Evolutionary conservation across 148 eudicot species (phyloP), one percentile per base, ranked within the genome.

Genomic region (Arctostaphylos glauca): DNA sequence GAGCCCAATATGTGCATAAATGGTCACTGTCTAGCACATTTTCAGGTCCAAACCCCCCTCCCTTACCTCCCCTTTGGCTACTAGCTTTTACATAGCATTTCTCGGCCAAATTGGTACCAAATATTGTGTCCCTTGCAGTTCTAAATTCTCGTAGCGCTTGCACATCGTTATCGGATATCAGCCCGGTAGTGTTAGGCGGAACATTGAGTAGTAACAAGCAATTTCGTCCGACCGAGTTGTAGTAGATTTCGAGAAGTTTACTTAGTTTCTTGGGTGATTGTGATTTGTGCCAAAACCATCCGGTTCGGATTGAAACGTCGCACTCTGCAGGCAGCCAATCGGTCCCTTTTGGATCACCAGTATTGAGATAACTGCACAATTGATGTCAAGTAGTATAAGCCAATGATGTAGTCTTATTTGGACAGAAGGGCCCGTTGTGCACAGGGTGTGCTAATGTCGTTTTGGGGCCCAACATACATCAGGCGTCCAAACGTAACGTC

Each of bases 231-330:
- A 95, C 98, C 0, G 98, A 95, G 21, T 92, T 94, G 89, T 92
- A 95, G 84, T 94, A 95, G 58, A 92, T 90, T 74, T 94, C 86
- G 0, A 95, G 90, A 2, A 95, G 87, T 64, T 90, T 31, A 46
- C 89, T 92, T 13, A 94, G 89, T 74, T 82, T 84, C 82, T 95
- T 95, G 6, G 98, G 93, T 41, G 86, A 49, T 77, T 94, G 87
- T 0, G 94, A 90, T 87, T 89, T 92, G 76, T 95, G 98, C 98
- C 98, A 95, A 85, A 95, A 95, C 98, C 98, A 95, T 0, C 98
- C 96, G 3, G 86, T 76, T 60, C 96, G 84, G 78, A 95, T 91
- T 0, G 98, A 95, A 7, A 95, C 98, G 73, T 95, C 98, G 44
- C 98, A 96, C 83, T 96, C 98, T 10, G 98, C 86, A 5, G 98